Evolutionary conservation across 176 grass and related monocot species (phyloP).

Genomic region (Bothriochloa decipiens): DNA sequence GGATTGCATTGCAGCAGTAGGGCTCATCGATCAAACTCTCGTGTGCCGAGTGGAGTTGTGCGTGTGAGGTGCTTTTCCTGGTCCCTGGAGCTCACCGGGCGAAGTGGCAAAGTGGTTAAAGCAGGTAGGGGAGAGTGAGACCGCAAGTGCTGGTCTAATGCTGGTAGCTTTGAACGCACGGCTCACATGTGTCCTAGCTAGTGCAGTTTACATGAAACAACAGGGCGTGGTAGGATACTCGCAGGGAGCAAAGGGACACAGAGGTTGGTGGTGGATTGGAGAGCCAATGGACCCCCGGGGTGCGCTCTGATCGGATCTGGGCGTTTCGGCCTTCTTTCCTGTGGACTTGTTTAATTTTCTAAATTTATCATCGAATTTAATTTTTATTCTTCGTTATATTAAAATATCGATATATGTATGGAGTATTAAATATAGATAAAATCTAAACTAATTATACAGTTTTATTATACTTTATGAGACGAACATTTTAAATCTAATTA

Average conservation of each 20-base stretch:
- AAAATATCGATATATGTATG: too few relatives aligned
- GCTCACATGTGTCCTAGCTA: background rate
- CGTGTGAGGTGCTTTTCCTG: background rate
- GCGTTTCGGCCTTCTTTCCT: conserved; percentile 11
- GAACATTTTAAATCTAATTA: too few relatives aligned
- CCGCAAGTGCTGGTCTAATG: background rate
- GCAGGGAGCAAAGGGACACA: background rate
- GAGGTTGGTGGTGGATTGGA: conserved; percentile 17
- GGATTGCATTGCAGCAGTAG: too few relatives aligned
- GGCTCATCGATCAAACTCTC: background rate
- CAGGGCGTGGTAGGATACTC: background rate
- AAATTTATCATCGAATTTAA: too few relatives aligned
- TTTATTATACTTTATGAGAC: too few relatives aligned
- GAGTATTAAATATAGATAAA: too few relatives aligned
- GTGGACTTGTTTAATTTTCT: too few relatives aligned
- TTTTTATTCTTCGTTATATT: too few relatives aligned
- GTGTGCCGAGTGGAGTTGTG: background rate
- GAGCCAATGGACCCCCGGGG: conserved; percentile 8
- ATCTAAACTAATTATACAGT: too few relatives aligned
- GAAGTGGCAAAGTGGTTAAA: conserved; percentile 43
- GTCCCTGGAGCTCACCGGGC: background rate
- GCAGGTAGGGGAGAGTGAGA: background rate
- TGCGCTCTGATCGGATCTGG: conserved; percentile 38
- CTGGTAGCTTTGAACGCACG: conserved; percentile 26
- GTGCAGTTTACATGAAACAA: background rate